Base-by-base conservation (phyloP, 2,329 filamentous ascomycete genomes). In the Trichophyton benhamiae region DNA sequence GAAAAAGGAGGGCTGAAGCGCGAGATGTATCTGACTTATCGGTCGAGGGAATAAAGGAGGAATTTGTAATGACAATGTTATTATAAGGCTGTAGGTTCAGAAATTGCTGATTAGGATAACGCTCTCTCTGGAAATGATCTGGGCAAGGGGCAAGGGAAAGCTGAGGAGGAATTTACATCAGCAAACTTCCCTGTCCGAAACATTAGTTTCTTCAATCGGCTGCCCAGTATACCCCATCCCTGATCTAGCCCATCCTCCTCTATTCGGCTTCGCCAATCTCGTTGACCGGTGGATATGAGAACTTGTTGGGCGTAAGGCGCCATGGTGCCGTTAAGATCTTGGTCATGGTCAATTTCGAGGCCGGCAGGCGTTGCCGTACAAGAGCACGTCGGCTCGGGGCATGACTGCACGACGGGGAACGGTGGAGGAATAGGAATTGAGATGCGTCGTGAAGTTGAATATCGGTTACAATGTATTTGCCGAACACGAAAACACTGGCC, bases 221-320 rank as follows among this genome's bases (percentile, higher is more conserved):
- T 84, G 78, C 83, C 68, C 74, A 81, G 67, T 30, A 67, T 66
- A 6, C 76, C 76, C 75, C 75, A 79, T 13, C 73, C 74, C 27
- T 77, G 71, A 2, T 75, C 71, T 38, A 74, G 71, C 15, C 86
- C 83, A 63, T 95, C 90, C 53, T 95, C 86, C 71, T 95, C 91
- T 64, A 96, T 95, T 62, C 83, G 83, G 69, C 87, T 91, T 30
- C 80, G 78, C 91, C 91, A 96, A 75, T 95, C 88, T 33, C 80
- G 76, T 63, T 84, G 83, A 3, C 89, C 91, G 0, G 91, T 95
- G 64, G 87, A 91, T 13, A 96, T 80, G 8, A 97, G 74, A 2
- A 96, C 82, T 67, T 96, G 91, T 73, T 95, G 87, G 0, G 85
- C 80, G 71, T 96, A 95, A 0, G 81, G 78, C 1, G 87, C 80